phyloP scores from a whole-genome alignment of 805 yeast genomes.

The Candida ulmi region DNA sequence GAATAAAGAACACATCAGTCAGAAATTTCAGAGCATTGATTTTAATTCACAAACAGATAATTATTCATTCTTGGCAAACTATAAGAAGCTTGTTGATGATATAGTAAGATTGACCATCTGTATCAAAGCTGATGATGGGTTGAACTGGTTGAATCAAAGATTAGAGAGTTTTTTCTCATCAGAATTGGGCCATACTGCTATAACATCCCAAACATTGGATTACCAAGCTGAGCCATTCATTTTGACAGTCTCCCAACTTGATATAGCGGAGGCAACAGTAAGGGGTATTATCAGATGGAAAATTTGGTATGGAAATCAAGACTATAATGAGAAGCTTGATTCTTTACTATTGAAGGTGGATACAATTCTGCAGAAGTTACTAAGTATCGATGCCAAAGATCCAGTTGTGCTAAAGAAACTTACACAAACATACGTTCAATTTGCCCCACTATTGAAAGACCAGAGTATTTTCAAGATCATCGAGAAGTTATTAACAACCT shows the following conservation, averaged over 20 bases:
- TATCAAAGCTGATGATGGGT: constrained; percentile 74
- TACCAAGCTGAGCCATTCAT: constrained; percentile 63
- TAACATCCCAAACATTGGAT: constrained; percentile 47
- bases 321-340: constrained; percentile 46
- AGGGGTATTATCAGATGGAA: constrained; percentile 95
- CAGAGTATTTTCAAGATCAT: constrained; percentile 77
- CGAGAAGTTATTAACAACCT: constrained; percentile 78
- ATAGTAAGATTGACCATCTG: constrained; percentile 85
- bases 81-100: constrained; percentile 82
- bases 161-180: constrained; percentile 70
- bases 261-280: constrained; percentile 81
- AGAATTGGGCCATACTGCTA: constrained; percentile 57
- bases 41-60: constrained; percentile 84
- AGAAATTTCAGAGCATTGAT: constrained; percentile 71
- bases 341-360: constrained; percentile 53
- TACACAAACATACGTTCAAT: constrained; percentile 89
- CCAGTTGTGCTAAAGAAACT: constrained; percentile 80
- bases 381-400: constrained; percentile 70
- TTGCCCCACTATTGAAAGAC: constrained; percentile 83
- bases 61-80: constrained; percentile 69
- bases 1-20: constrained; percentile 59
- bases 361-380: constrained; percentile 63
- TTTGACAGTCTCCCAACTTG: constrained; percentile 75
- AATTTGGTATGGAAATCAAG: constrained; percentile 71
- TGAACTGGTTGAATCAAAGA: constrained; percentile 74